Base-by-base conservation (phyloP, 371 early-diverging fungal genomes). In the Apophysomyces elegans region DNA sequence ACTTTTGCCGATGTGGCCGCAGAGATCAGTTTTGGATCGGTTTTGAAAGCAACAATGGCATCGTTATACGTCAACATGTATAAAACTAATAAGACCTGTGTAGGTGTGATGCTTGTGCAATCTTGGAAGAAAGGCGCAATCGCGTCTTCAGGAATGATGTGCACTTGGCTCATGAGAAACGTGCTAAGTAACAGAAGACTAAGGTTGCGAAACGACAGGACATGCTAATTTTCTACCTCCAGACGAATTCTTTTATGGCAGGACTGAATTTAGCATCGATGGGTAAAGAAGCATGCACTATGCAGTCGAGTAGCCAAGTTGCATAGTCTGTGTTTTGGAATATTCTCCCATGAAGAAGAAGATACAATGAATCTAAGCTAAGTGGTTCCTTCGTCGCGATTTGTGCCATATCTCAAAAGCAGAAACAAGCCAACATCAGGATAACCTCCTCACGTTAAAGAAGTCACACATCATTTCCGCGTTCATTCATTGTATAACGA, bases 31-130 rank as follows among this genome's bases (percentile, higher is more conserved):
- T 75, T 75, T 38, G 72, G 74, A 44, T 77, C 79, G 3, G 72
- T 76, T 61, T 68, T 70, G 47, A 69, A 70, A 0, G 75, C 69
- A 62, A 78, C 71, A 41, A 82, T 68, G 18, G 68, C 71, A 56
- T 79, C 77, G 58, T 82, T 80, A 59, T 68, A 81, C 18, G 62
- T 54, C 47, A 84, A 62, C 9, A 82, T 68, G 58, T 84, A 84
- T 7, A 83, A 56, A 6, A 73, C 37, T 54, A 84, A 61, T 8
- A 84, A 58, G 7, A 79, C 67, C 58, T 84, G 80, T 9, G 70
- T 62, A 7, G 83, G 75, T 4, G 79, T 69, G 37, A 76, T 68
- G 1, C 54, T 62, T 1, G 62, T 63, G 11, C 63, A 50, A 35
- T 73, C 64, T 35, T 71, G 41, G 45, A 79, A 75, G 35, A 70